Conservation (phyloP, 495 filamentous ascomycete genomes). For the Penicillium salamii region DNA sequence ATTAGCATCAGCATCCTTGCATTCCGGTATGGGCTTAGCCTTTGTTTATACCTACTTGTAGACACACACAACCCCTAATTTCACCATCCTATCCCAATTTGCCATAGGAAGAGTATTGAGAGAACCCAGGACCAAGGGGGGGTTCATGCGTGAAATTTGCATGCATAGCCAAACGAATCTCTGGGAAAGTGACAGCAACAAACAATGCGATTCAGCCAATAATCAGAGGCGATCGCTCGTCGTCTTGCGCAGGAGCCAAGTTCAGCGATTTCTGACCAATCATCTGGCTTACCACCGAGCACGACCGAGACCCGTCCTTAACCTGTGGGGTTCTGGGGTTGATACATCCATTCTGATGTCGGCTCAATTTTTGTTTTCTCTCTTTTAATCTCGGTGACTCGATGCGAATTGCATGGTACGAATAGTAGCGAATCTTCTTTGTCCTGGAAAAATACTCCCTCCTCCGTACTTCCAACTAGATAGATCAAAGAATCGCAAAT, state of each 20-base stretch:
- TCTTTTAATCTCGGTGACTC: background rate
- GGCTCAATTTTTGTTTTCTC: background rate
- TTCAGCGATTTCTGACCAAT: background rate
- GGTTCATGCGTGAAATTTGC: constrained; percentile 9
- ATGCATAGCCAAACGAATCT: background rate
- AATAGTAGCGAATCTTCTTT: no score
- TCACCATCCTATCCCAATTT: no score
- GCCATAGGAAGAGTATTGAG: no score
- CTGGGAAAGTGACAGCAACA: background rate
- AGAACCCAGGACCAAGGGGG: no score
- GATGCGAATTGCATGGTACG: no score
- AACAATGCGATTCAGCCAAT: background rate
- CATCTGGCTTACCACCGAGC: background rate
- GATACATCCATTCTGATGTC: constrained; percentile 25
- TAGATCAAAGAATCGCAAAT: background rate
- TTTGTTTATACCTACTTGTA: no score
- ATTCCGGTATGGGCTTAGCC: no score
- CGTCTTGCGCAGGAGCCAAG: background rate
- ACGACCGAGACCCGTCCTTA: constrained; percentile 10
- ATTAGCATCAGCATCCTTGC: no score
- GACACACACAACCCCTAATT: no score
- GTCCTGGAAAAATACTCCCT: no score
- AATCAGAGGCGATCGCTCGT: constrained; percentile 1
- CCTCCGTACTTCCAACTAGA: background rate
- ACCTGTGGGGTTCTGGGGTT: constrained; percentile 11